A percentile compares a stretch with the other conserved stretches of the same genome.
These are phyloP conservation scores for Luzula sylvatica DNA, from an alignment of 176 grass and related monocot genomes.

Conservation along the genomic window DNA sequence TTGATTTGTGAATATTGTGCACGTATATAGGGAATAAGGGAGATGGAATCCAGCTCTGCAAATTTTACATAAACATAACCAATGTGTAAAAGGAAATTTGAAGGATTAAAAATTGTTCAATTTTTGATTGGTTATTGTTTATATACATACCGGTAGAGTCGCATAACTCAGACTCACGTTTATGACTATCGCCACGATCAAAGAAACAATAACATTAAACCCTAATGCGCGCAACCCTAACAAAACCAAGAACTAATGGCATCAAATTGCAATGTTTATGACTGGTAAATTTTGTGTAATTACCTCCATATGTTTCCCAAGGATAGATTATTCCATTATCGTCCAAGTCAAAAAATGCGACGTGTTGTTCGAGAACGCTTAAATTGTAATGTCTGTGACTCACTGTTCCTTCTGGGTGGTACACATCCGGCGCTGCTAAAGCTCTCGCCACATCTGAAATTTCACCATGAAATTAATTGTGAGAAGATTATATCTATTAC, in stretches of 20 bases:
- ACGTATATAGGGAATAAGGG: constrained; percentile 72
- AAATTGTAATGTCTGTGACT: constrained; percentile 47
- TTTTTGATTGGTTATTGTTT: not conserved
- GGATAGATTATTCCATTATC: constrained; percentile 81
- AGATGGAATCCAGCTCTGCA: constrained; percentile 61
- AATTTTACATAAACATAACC: not conserved
- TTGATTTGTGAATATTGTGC: constrained; percentile 71
- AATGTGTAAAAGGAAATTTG: not conserved
- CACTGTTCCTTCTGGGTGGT: constrained; percentile 70
- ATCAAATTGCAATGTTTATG: not conserved
- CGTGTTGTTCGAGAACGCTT: constrained; percentile 83
- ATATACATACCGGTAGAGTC: constrained; percentile 45
- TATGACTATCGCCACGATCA: constrained; percentile 43
- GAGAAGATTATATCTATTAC: too few relatives aligned
- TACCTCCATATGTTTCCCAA: constrained; percentile 76
- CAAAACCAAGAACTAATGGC: not conserved
- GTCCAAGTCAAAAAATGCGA: constrained; percentile 77
- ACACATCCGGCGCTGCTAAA: constrained; percentile 61
- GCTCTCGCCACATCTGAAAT: constrained; percentile 57
- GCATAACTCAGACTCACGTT: constrained; percentile 61
- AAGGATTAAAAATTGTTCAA: not conserved
- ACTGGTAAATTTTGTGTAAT: not conserved
- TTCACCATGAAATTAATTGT: not conserved
- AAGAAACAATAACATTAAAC: constrained; percentile 64
- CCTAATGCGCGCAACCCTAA: constrained; percentile 62